Evolutionary conservation across 2,329 filamentous ascomycete species (phyloP), one percentile per base, ranked within the genome.

Genomic region (Rhynchosporium secalis): DNA sequence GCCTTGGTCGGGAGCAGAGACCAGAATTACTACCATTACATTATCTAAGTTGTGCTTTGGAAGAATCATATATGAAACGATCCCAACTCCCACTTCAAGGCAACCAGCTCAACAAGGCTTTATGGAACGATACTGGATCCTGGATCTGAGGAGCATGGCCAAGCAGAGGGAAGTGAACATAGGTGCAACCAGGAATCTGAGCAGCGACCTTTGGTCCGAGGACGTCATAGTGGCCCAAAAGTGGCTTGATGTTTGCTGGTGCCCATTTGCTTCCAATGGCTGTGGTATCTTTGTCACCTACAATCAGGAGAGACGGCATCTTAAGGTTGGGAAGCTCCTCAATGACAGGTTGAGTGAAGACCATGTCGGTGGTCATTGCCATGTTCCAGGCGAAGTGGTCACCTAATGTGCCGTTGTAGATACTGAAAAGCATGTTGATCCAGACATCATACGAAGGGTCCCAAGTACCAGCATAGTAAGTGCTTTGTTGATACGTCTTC

Each of bases 71-170:
- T 29, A 43, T 36, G 29, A n/a, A n/a, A 41, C 4, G 9, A 2
- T 57, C 10, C 26, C 81, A 79, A 60, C 78, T 13, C 81, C 77
- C 38, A 83, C 70, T 26, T 81, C 77, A 26, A 84, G 71, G 62
- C 64, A 83, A 66, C 79, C 81, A 84, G 4, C 66, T 72, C 3
- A 83, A 66, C 64, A 83, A 61, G 3, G 76, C 76, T 13, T 71
- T 63, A 68, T 83, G 78, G 64, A 83, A 83, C 38, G 67, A 71
- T 1, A 74, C 74, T 0, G 81, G 80, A 36, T 78, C 77, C 63
- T 83, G 81, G 56, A 84, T 79, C 67, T 83, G 81, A 9, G 82
- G 81, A 40, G 81, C 77, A 63, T 84, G 81, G 1, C 82, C 82
- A 45, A 82, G 66, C n/a, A 77, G 75, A 0, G 76, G 72, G 65